A percentile compares a stretch with the other conserved stretches of the same genome.
phyloP scores from a whole-genome alignment of 2,329 filamentous ascomycete species.

The Pseudovirgaria hyperparasitica region DNA sequence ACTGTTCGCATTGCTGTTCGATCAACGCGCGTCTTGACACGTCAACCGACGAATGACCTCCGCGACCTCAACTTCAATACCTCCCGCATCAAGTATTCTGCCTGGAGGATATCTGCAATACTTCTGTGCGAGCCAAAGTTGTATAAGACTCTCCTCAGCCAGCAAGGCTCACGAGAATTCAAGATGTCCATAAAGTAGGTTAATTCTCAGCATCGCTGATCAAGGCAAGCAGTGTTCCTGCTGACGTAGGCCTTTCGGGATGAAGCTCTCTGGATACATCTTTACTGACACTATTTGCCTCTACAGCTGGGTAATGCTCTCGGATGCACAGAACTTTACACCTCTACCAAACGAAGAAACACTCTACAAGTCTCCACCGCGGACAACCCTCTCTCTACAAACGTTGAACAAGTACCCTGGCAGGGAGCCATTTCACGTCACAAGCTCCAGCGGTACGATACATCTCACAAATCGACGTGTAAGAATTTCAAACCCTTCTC shows the following conservation, averaged over 20 bases:
- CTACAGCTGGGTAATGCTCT: constrained; percentile 83
- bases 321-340: constrained; percentile 59
- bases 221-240: constrained; percentile 8
- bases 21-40: too few relatives aligned
- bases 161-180: too few relatives aligned
- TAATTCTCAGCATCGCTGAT: constrained; percentile 6
- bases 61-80: too few relatives aligned
- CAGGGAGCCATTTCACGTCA: constrained; percentile 51
- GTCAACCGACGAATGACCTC: too few relatives aligned
- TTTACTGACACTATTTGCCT: constrained; percentile 13
- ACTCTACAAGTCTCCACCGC: constrained; percentile 65
- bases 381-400: constrained; percentile 64
- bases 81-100: too few relatives aligned
- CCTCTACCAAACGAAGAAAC: constrained; percentile 74
- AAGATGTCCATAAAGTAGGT: constrained; percentile 29
- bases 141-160: too few relatives aligned
- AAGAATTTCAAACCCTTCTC: constrained; percentile 21
- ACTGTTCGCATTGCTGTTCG: too few relatives aligned
- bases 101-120: too few relatives aligned
- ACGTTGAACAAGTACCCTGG: constrained; percentile 54
- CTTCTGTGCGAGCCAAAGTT: too few relatives aligned
- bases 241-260: constrained; percentile 4
- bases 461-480: constrained; percentile 81
- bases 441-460: constrained; percentile 61
- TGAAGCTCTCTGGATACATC: constrained; percentile 1